Evolutionary conservation across 1,284 basidiomycete species (phyloP), one percentile per base, ranked within the genome.

Genomic region (Thelephora terrestris): DNA sequence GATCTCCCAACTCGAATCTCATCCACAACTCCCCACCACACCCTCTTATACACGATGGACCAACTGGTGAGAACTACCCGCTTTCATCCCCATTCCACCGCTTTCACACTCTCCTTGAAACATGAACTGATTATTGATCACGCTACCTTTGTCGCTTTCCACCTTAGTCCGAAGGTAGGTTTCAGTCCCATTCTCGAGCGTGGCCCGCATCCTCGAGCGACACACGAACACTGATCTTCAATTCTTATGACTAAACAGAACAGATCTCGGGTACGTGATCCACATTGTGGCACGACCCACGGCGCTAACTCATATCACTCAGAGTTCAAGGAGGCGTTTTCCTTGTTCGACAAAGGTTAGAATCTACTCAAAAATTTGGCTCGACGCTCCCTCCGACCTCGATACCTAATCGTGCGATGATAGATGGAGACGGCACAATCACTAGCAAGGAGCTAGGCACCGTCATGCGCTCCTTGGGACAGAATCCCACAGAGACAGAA

Each of bases 361-460:
- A 66, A 7, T 3, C 29, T 12, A 10, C 29, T 32, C 14, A 3
- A 14, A 6, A 10, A 32, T 12, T 6, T 14, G 29, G 6, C 43
- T 17, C 52, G 14, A n/a, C 18, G 29, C 46, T 45, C 48, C 48
- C 52, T 47, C 51, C 52, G 43, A 7, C 29, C 38, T 20, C 39
- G 29, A 14, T 35, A 45, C 32, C 38, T 43, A 16, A 43, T 25
- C 29, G 44, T 37, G 50, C 48, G 50, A 21, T 45, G 34, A 38
- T 55, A 92, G 93, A 96, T 62, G 91, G 91, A 59, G 93, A 97
- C 77, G 93, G 93, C 66, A 94, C 91, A 50, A 96, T 98, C 76
- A 96, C 92, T 50, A 90, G 89, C 57, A 85, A 85, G 63, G 93
- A 98, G 73, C 86, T 97, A 58, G 93, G 93, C 52, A 94, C 90